Percentiles rank a stretch among this genome's conserved stretches.
Evolutionary conservation across 2,329 filamentous ascomycete genomes (phyloP).

Genomic region (Diplodia seriata): DNA sequence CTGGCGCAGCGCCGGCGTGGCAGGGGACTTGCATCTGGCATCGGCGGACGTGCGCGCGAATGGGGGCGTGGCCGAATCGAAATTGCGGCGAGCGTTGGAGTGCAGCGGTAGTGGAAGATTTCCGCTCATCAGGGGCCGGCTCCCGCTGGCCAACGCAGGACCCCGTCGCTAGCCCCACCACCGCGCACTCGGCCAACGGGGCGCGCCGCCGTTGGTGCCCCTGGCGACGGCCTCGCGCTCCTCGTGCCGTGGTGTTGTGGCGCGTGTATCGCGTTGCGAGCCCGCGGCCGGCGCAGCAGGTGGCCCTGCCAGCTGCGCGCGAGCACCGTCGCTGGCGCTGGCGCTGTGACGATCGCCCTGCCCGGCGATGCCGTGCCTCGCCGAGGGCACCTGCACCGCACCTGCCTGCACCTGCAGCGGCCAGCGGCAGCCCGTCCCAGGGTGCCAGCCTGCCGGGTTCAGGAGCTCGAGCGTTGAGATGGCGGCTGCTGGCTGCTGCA

Average conservation of each 20-base stretch:
- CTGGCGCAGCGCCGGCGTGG: conserved; percentile 19
- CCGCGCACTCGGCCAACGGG: neutral
- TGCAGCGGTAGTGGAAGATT: conserved; percentile 5
- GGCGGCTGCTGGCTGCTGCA: conserved; percentile 13
- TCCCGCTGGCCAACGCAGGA: conserved; percentile 3
- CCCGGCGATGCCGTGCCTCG: neutral
- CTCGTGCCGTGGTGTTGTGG: conserved; percentile 17
- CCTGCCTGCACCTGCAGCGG: too few relatives aligned
- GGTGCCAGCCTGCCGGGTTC: neutral
- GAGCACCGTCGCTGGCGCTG: neutral
- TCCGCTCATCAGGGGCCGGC: conserved; percentile 24
- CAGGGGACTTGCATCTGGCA: conserved; percentile 19
- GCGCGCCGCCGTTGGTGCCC: conserved; percentile 14
- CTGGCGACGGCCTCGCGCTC: neutral
- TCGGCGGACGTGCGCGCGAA: conserved; percentile 25
- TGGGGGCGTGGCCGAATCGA: conserved; percentile 25
- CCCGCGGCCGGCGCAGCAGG: conserved; percentile 5
- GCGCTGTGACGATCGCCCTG: conserved; percentile 15
- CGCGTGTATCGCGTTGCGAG: conserved; percentile 10
- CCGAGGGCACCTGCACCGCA: neutral
- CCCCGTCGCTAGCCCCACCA: conserved; percentile 1
- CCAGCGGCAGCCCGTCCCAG: neutral
- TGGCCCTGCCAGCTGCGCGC: neutral
- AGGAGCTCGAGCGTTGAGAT: conserved; percentile 12
- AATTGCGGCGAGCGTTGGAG: conserved; percentile 28